Evolutionary conservation across 2,329 filamentous ascomycete species (phyloP).

Genomic region (Aspergillus neotritici): DNA sequence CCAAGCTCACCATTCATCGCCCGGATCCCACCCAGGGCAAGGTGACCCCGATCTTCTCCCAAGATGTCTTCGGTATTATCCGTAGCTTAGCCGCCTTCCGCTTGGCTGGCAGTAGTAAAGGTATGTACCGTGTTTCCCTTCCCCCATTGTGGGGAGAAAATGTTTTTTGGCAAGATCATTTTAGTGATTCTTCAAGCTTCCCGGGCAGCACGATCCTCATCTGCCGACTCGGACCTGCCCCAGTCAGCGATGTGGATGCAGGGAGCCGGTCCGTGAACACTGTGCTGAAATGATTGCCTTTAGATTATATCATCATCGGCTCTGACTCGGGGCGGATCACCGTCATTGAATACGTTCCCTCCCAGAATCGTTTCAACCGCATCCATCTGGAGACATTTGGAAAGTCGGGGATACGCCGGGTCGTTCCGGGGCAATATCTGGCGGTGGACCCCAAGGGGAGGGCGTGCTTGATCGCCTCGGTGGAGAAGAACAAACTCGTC

Average conservation of each 20-base stretch:
- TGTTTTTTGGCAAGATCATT: conserved; percentile 43
- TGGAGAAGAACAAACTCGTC: conserved; percentile 99
- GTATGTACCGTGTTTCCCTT: conserved; percentile 52
- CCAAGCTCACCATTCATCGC: conserved; percentile 78
- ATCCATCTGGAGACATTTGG: conserved; percentile 96
- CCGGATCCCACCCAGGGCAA: conserved; percentile 82
- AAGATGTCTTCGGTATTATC: conserved; percentile 95
- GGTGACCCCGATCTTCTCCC: conserved; percentile 76
- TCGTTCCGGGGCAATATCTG: conserved; percentile 92
- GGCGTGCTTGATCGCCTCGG: conserved; percentile 86
- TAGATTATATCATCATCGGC: conserved; percentile 93
- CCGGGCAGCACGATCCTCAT: conserved; percentile 47
- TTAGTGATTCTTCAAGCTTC: conserved; percentile 66
- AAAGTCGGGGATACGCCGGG: conserved; percentile 89
- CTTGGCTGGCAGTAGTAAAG: conserved; percentile 89
- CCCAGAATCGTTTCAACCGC: conserved; percentile 79
- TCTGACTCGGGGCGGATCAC: conserved; percentile 94
- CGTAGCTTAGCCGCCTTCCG: conserved; percentile 82
- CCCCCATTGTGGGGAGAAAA: conserved; percentile 10
- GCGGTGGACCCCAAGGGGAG: conserved; percentile 93
- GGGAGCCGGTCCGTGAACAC: conserved; percentile 24
- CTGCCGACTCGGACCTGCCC: conserved; percentile 31
- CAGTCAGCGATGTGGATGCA: conserved; percentile 30
- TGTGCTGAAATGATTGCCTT: conserved; percentile 38
- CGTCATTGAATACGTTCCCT: conserved; percentile 83